A percentile compares a stretch with the other conserved stretches of the same genome.
phyloP scores from a whole-genome alignment of 2,329 filamentous ascomycete genomes.

The Colletotrichum neosansevieriae region DNA sequence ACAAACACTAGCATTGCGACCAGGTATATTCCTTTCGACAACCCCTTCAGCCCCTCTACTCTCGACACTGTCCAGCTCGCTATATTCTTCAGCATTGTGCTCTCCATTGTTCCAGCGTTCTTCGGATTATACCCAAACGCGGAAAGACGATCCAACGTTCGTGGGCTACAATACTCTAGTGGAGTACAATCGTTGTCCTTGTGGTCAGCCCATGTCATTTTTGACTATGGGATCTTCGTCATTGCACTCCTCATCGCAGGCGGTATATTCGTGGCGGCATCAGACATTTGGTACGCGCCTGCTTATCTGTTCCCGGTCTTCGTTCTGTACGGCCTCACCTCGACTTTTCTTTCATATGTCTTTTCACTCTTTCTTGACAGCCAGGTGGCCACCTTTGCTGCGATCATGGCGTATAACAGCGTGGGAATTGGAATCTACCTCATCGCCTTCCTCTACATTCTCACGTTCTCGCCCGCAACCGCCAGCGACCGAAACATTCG shows the following conservation, averaged over 20 bases:
- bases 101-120: constrained; percentile 84
- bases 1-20: constrained; percentile 78
- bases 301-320: constrained; percentile 83
- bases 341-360: constrained; percentile 82
- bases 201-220: constrained; percentile 84
- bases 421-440: constrained; percentile 78
- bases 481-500: constrained; percentile 71
- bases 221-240: constrained; percentile 83
- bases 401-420: constrained; percentile 82
- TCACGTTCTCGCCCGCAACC: constrained; percentile 64
- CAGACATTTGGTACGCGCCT: constrained; percentile 79
- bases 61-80: constrained; percentile 83
- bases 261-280: constrained; percentile 75
- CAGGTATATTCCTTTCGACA: constrained; percentile 80
- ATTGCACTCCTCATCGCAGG: constrained; percentile 74
- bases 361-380: constrained; percentile 83
- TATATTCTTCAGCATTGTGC: constrained; percentile 83
- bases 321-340: constrained; percentile 77
- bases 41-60: constrained; percentile 72
- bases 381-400: constrained; percentile 86
- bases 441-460: constrained; percentile 71
- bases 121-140: constrained; percentile 89
- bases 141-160: constrained; percentile 82
- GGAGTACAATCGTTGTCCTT: constrained; percentile 85
- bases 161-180: constrained; percentile 91